Evolutionary conservation across 345 rosid genomes (phyloP).

Genomic region (Gynandropsis gynandra): DNA sequence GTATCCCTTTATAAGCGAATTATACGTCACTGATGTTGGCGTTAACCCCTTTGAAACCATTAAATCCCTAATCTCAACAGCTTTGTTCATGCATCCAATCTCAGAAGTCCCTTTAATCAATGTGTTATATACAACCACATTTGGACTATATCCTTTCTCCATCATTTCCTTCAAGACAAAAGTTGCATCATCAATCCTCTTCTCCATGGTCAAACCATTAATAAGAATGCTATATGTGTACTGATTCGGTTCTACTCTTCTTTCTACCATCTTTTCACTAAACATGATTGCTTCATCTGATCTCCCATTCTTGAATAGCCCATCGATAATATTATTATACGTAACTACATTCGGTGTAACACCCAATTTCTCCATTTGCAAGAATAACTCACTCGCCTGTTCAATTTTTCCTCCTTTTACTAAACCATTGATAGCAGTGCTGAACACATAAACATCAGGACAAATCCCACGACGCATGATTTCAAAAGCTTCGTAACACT

Average conservation of each 20-base stretch:
- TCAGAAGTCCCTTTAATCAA: conserved; percentile 57
- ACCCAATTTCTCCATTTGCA: conserved; percentile 47
- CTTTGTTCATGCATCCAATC: conserved; percentile 42
- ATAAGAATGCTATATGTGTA: conserved; percentile 58
- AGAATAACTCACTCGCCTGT: conserved; percentile 43
- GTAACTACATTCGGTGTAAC: conserved; percentile 57
- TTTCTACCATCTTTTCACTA: conserved; percentile 49
- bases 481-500: conserved; percentile 45
- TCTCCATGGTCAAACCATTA: conserved; percentile 54
- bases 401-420: conserved; percentile 53
- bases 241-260: conserved; percentile 46
- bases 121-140: conserved; percentile 61
- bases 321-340: conserved; percentile 63
- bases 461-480: conserved; percentile 36
- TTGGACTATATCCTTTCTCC: conserved; percentile 44
- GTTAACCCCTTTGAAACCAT: conserved; percentile 56
- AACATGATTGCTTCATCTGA: conserved; percentile 47
- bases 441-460: conserved; percentile 65
- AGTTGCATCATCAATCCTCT: conserved; percentile 56
- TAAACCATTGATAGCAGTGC: conserved; percentile 51
- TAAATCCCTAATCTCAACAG: conserved; percentile 48
- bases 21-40: conserved; percentile 57
- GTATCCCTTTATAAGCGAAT: conserved; percentile 59
- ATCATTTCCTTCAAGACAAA: conserved; percentile 51
- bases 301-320: conserved; percentile 57